Evolutionary conservation across 805 yeast genomes (phyloP).

Genomic region (Wickerhamiella spandovensis): DNA sequence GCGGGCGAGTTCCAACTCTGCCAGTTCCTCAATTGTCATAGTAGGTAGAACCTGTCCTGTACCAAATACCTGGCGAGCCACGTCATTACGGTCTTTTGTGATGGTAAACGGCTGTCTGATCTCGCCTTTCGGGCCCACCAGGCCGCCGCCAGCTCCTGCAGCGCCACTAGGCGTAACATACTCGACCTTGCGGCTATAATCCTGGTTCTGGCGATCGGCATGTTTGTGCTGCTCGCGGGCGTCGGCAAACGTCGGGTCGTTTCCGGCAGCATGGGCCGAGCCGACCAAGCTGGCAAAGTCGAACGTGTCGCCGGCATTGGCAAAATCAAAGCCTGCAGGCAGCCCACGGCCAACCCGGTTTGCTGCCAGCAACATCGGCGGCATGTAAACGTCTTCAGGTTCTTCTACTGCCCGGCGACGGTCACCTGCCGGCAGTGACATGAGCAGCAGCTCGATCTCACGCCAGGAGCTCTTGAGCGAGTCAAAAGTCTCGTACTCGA

Average conservation of each 20-base stretch:
- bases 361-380: constrained; percentile 1
- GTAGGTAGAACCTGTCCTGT: constrained; percentile 90
- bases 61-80: constrained; percentile 60
- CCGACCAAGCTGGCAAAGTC: not conserved
- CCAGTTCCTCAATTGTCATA: constrained; percentile 83
- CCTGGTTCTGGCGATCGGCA: not conserved
- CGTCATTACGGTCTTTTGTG: constrained; percentile 31
- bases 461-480: constrained; percentile 4
- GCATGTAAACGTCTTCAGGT: constrained; percentile 2
- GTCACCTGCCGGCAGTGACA: constrained; percentile 1
- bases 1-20: constrained; percentile 71
- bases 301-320: not conserved
- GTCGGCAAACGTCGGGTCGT: not conserved
- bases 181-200: constrained; percentile 3
- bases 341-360: not conserved
- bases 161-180: not conserved
- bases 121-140: constrained; percentile 44
- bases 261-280: not conserved
- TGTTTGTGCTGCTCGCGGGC: not conserved
- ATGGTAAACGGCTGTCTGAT: constrained; percentile 76
- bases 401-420: not conserved
- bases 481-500: not conserved
- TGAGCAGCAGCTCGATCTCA: constrained; percentile 7
- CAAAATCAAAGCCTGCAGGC: not conserved
- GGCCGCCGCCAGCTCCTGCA: not conserved